Evolutionary conservation across 306 rosid genomes (phyloP), one percentile per base, ranked within the genome.

Genomic region (Nissolia schottii): DNA sequence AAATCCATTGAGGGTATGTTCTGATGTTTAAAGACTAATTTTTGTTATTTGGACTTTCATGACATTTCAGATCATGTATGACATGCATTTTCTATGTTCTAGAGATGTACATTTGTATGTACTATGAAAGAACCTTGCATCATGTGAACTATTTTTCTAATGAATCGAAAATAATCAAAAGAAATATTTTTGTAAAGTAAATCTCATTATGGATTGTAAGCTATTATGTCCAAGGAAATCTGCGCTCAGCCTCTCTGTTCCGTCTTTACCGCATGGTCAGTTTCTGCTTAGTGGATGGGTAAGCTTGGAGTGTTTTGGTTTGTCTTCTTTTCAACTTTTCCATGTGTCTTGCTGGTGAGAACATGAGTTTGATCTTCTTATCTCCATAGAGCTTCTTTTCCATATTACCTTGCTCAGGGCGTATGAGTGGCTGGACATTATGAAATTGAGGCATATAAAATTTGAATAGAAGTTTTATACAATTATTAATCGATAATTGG

Each of bases 1-100:
- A 55, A 81, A 73, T 84, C 84, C 90, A 20, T 81, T 70, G 64
- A 83, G 80, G 85, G 90, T 84, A 83, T 38, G 78, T 70, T 19
- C 19, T 67, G 63, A 29, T 68, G 35, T 73, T 51, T 61, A 49
- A 35, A 62, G 15, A 25, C 66, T 51, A 41, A 27, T 38, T 62
- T 38, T 66, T 37, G 54, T 37, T 38, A 32, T 23, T 27, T 6
- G 41, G n/a, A 27, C 16, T 67, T 12, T 54, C 11, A 34, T 5
- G 27, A 19, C 40, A 38, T 58, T 40, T 6, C 34, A 41, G 55
- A 62, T 63, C 18, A 48, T 41, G 57, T 56, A 25, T 57, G 57
- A 3, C 31, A 1, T 7, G 35, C 14, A 54, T 5, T 40, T 45
- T 31, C 23, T 37, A 41, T 71, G 16, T 53, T 62, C 28, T 68